A percentile compares a stretch with the other conserved stretches of the same genome.
phyloP scores from a whole-genome alignment of 2,329 filamentous ascomycete genomes.

The Zasmidium cellare region DNA sequence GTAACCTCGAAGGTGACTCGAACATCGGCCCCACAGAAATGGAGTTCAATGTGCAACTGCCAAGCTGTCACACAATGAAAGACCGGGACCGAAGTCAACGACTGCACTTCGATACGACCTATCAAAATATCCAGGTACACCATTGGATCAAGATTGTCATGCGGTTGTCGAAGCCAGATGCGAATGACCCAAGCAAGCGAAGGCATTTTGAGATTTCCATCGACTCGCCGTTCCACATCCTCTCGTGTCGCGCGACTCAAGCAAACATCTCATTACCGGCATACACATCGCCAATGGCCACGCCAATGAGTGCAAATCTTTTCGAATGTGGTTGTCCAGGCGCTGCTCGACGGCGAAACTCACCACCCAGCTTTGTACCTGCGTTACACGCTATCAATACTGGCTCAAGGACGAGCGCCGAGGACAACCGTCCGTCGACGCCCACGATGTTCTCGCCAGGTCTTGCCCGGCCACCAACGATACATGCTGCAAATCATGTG shows the following conservation, averaged over 20 bases:
- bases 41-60: constrained; percentile 89
- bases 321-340: constrained; percentile 67
- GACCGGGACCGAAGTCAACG: constrained; percentile 66
- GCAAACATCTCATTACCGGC: constrained; percentile 83
- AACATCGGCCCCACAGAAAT: constrained; percentile 89
- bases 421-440: constrained; percentile 13
- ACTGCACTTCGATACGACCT: constrained; percentile 87
- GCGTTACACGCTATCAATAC: constrained; percentile 58
- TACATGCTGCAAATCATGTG: constrained; percentile 34
- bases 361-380: constrained; percentile 53
- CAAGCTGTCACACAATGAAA: constrained; percentile 81
- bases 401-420: constrained; percentile 29
- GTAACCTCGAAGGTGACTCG: constrained; percentile 73
- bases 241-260: constrained; percentile 90
- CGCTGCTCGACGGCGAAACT: constrained; percentile 54
- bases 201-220: constrained; percentile 96
- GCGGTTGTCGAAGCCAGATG: constrained; percentile 82
- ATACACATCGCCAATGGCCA: constrained; percentile 60
- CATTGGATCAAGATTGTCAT: constrained; percentile 99
- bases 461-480: constrained; percentile 53
- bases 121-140: constrained; percentile 89
- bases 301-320: constrained; percentile 34
- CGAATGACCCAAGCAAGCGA: constrained; percentile 73
- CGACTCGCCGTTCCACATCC: constrained; percentile 89
- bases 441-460: constrained; percentile 38